phyloP scores from a whole-genome alignment of 2,329 filamentous ascomycete genomes.

The Emericellopsis atlantica region DNA sequence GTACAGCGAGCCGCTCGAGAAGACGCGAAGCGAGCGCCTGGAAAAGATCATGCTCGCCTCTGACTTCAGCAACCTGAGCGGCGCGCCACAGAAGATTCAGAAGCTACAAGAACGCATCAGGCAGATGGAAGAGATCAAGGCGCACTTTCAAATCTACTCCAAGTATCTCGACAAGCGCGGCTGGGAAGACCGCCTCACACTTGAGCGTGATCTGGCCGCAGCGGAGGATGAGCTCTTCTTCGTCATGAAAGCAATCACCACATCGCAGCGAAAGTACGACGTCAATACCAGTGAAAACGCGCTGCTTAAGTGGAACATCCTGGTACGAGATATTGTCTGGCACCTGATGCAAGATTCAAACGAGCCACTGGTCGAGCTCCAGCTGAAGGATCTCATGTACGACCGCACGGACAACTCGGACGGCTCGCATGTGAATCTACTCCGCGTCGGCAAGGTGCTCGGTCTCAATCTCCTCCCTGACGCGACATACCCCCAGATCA shows the following conservation, averaged over 20 bases:
- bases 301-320: constrained; percentile 81
- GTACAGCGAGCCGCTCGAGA: constrained; percentile 92
- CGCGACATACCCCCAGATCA: constrained; percentile 91
- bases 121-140: constrained; percentile 91
- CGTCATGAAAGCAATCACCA: constrained; percentile 99
- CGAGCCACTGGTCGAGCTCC: constrained; percentile 83
- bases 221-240: constrained; percentile 98
- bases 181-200: constrained; percentile 79
- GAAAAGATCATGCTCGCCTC: constrained; percentile 99
- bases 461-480: constrained; percentile 84
- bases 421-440: constrained; percentile 85
- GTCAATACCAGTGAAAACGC: constrained; percentile 58
- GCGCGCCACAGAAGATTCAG: constrained; percentile 85
- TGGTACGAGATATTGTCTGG: constrained; percentile 94
- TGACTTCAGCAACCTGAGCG: constrained; percentile 92
- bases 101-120: constrained; percentile 84
- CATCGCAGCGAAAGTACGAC: constrained; percentile 81
- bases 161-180: constrained; percentile 76
- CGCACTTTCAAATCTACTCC: constrained; percentile 86
- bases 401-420: constrained; percentile 95
- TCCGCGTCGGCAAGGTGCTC: constrained; percentile 78
- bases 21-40: constrained; percentile 86
- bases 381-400: constrained; percentile 82
- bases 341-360: constrained; percentile 81
- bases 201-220: constrained; percentile 77